Conservation (phyloP, 2,329 filamentous ascomycete genomes). For the Ophiostoma ips region DNA sequence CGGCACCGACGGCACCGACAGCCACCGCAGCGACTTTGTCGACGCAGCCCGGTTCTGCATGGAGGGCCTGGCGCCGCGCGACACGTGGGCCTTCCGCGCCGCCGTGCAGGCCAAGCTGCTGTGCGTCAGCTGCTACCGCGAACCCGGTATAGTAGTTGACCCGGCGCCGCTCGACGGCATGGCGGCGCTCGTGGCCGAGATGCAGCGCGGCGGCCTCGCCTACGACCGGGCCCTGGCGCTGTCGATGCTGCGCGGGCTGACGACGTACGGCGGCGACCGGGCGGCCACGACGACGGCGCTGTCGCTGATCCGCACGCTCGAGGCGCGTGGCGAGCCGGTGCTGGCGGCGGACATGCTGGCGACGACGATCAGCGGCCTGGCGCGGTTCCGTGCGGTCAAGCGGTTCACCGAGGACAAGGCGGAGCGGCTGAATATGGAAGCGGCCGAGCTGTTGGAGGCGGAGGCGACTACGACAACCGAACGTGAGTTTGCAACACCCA, state of each 20-base stretch:
- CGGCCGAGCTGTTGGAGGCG: too few relatives aligned
- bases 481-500: too few relatives aligned
- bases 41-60: neutral
- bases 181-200: conserved; percentile 22
- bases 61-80: conserved; percentile 16
- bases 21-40: conserved; percentile 1
- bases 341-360: conserved; percentile 35
- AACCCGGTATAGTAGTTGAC: too few relatives aligned
- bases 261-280: neutral
- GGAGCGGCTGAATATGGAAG: too few relatives aligned
- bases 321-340: conserved; percentile 30
- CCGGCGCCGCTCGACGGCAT: conserved; percentile 14
- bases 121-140: conserved; percentile 6
- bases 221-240: conserved; percentile 21
- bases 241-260: conserved; percentile 24
- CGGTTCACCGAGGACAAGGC: conserved; percentile 21
- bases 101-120: conserved; percentile 18
- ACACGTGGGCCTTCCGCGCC: conserved; percentile 23
- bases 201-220: conserved; percentile 23
- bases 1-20: neutral
- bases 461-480: too few relatives aligned
- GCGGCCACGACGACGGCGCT: conserved; percentile 25
- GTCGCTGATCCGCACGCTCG: conserved; percentile 29
- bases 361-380: conserved; percentile 30
- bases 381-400: conserved; percentile 16